Conservation (phyloP, 768 basidiomycete species). For the Tylopilus cervinicoccineus region DNA sequence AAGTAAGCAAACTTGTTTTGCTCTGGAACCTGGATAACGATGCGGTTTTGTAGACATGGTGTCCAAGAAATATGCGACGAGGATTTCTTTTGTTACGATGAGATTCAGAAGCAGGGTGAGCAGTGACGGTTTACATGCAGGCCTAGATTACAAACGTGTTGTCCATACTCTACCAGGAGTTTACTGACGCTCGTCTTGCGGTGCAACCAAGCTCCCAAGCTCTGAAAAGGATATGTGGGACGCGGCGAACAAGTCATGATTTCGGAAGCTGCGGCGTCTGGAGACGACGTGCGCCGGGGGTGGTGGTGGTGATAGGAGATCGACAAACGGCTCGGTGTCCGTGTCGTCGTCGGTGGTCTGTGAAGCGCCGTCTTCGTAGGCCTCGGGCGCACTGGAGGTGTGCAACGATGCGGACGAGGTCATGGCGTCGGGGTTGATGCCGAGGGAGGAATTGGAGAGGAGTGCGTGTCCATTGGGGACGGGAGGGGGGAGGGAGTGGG, state of each 20-base stretch:
- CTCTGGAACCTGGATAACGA: conserved; percentile 1
- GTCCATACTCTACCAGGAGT: not conserved
- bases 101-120: not conserved
- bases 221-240: conserved; percentile 27
- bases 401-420: not conserved
- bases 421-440: not conserved
- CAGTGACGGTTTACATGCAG: not conserved
- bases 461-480: conserved; percentile 1
- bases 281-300: conserved; percentile 3
- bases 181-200: not conserved
- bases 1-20: conserved; percentile 40
- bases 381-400: not conserved
- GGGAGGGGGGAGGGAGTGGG: conserved; percentile 8
- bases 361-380: not conserved
- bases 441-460: not conserved
- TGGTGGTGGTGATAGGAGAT: conserved; percentile 22
- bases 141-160: not conserved
- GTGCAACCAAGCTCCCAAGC: conserved; percentile 22
- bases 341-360: not conserved
- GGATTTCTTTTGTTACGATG: conserved; percentile 39
- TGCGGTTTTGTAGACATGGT: conserved; percentile 41
- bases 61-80: conserved; percentile 48
- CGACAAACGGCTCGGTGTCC: conserved; percentile 12
- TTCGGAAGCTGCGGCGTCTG: conserved; percentile 18
- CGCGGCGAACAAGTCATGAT: conserved; percentile 23